A percentile compares a stretch with the other conserved stretches of the same genome.
phyloP scores from a whole-genome alignment of 208 protist genomes.

The Trypanosomatidae sp. region DNA sequence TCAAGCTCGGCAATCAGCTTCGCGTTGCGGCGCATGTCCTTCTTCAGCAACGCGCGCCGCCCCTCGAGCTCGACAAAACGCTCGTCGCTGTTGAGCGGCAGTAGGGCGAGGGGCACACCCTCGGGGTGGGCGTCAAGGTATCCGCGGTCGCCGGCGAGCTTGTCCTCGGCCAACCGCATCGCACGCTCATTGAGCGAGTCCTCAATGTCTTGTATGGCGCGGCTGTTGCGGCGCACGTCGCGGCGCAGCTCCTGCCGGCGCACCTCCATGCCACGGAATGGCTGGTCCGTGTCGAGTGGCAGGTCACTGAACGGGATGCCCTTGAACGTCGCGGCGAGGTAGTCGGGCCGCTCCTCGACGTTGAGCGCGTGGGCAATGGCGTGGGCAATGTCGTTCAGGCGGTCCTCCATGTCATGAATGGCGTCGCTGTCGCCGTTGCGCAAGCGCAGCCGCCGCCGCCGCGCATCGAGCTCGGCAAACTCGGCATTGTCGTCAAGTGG shows the following conservation, averaged over 20 bases:
- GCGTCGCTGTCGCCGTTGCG: slow-evolving; percentile 13
- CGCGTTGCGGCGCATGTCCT: slow-evolving; percentile 26
- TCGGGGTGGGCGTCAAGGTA: slow-evolving; percentile 51
- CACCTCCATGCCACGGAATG: slow-evolving; percentile 34
- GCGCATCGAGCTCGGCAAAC: slow-evolving; percentile 44
- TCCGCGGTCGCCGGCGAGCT: slow-evolving; percentile 29
- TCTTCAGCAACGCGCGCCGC: slow-evolving; percentile 36
- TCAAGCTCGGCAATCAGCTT: slow-evolving; percentile 36
- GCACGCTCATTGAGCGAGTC: slow-evolving; percentile 40
- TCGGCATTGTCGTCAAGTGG: slow-evolving; percentile 33
- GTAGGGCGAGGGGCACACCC: slow-evolving; percentile 35
- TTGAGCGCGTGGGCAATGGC: slow-evolving; percentile 54
- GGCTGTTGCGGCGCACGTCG: slow-evolving; percentile 37
- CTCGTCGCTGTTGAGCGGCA: slow-evolving; percentile 31
- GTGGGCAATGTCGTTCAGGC: slow-evolving; percentile 51
- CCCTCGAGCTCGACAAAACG: slow-evolving; percentile 32
- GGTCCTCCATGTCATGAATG: slow-evolving; percentile 37
- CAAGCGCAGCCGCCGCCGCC: slow-evolving; percentile 31
- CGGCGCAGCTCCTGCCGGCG: slow-evolving; percentile 49
- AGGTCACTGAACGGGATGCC: slow-evolving; percentile 43
- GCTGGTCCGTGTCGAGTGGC: slow-evolving; percentile 42
- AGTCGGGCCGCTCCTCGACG: slow-evolving; percentile 44
- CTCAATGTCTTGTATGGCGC: slow-evolving; percentile 36
- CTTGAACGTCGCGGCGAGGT: slow-evolving; percentile 28
- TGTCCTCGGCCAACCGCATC: slow-evolving; percentile 30